Conservation (phyloP, 495 filamentous ascomycete genomes). For the Penicillium maclennaniae region DNA sequence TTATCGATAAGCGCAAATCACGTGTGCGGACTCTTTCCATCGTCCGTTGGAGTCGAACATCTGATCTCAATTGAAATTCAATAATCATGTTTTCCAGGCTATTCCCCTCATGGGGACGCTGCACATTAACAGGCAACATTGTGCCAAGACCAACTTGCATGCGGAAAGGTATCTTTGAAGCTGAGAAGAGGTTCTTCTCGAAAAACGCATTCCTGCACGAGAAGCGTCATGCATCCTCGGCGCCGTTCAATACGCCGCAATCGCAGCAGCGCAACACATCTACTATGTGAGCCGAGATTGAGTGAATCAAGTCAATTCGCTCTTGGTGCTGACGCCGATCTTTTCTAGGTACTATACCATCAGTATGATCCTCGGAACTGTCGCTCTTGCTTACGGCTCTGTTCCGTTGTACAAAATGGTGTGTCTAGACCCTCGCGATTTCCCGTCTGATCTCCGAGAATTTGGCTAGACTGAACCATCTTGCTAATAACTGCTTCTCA, state of each 20-base stretch:
- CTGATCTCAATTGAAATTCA: conserved; percentile 9
- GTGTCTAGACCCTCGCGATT: neutral
- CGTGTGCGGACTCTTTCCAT: conserved; percentile 14
- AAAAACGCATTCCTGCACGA: conserved; percentile 29
- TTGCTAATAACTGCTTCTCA: neutral
- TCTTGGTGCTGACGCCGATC: neutral
- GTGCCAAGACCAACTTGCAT: conserved; percentile 13
- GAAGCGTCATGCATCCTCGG: conserved; percentile 28
- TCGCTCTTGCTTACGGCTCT: conserved; percentile 89
- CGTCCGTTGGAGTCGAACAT: conserved; percentile 8
- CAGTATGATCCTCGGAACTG: conserved; percentile 83
- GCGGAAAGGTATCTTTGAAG: conserved; percentile 15
- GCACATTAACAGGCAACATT: conserved; percentile 12
- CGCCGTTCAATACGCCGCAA: conserved; percentile 40
- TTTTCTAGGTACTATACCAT: conserved; percentile 72
- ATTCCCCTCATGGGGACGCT: conserved; percentile 26
- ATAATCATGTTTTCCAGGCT: conserved; percentile 34
- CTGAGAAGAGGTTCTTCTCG: conserved; percentile 37
- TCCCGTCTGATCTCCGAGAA: neutral
- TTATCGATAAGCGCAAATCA: conserved; percentile 21
- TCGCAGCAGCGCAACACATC: conserved; percentile 43
- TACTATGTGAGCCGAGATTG: conserved; percentile 31
- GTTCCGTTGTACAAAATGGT: conserved; percentile 99
- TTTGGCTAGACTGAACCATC: neutral
- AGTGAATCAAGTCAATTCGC: neutral